phyloP scores from a whole-genome alignment of 129 eudicot genomes.

The Oenanthe sinensis region DNA sequence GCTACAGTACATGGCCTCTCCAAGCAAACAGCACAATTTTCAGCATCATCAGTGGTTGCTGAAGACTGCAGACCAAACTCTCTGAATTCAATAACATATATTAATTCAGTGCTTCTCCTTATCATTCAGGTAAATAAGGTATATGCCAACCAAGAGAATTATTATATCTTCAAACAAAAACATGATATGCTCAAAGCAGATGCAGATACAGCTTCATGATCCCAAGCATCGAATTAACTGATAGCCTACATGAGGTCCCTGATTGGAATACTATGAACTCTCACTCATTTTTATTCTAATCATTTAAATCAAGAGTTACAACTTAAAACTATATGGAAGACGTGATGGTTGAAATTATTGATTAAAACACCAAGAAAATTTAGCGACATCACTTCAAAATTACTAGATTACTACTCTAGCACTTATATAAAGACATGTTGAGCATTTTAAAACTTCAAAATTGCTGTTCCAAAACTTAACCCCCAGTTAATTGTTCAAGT shows the following conservation, averaged over 20 bases:
- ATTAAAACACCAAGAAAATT: background rate
- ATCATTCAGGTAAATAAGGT: background rate
- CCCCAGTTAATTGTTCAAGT: background rate
- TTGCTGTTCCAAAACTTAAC: background rate
- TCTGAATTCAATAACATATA: constrained; percentile 30
- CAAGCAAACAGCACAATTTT: constrained; percentile 83
- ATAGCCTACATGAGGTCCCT: background rate
- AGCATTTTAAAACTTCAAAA: background rate
- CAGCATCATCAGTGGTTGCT: constrained; percentile 60
- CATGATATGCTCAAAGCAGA: no score
- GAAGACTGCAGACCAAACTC: constrained; percentile 74
- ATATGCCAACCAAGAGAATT: background rate
- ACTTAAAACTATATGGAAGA: background rate
- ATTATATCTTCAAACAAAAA: background rate
- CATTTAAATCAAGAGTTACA: background rate
- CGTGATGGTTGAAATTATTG: background rate
- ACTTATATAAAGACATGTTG: background rate
- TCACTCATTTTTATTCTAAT: background rate
- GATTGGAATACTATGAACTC: background rate
- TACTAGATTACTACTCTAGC: background rate
- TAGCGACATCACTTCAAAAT: background rate
- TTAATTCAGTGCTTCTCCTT: background rate
- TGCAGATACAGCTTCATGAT: background rate
- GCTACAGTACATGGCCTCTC: constrained; percentile 90
- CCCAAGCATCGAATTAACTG: background rate